Percentiles rank a stretch among this genome's conserved stretches.
phyloP scores from a whole-genome alignment of 2,329 filamentous ascomycete species.

The Sphaerulina vaccinii region DNA sequence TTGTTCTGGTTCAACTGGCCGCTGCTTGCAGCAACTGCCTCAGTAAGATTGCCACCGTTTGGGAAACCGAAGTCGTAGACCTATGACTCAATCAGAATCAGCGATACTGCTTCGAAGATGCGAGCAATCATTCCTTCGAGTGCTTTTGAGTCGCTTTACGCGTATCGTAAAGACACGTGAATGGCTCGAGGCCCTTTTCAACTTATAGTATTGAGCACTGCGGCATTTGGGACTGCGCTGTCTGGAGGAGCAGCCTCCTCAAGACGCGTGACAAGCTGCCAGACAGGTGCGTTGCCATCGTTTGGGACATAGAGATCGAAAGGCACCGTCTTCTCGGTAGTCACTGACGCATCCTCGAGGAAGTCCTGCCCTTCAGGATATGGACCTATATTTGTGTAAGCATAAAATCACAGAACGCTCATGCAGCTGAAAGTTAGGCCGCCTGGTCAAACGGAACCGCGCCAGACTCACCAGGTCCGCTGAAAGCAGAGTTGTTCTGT shows the following conservation, averaged over 20 bases:
- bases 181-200: background rate
- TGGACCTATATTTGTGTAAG: background rate
- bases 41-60: background rate
- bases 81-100: background rate
- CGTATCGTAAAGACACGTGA: no score
- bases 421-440: background rate
- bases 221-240: conserved; percentile 10
- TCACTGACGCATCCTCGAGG: conserved; percentile 4
- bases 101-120: no score
- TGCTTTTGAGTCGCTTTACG: no score
- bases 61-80: conserved; percentile 15
- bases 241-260: conserved; percentile 9
- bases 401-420: background rate
- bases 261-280: conserved; percentile 10
- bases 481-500: conserved; percentile 15
- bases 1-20: conserved; percentile 16
- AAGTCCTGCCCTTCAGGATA: conserved; percentile 7
- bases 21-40: conserved; percentile 9
- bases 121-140: no score
- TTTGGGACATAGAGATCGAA: conserved; percentile 15
- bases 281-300: conserved; percentile 12
- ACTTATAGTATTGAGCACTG: conserved; percentile 9
- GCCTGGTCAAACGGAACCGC: no score
- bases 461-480: conserved; percentile 12
- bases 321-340: conserved; percentile 8